phyloP scores from a whole-genome alignment of 495 filamentous ascomycete genomes.

The Penicillium antarcticum region DNA sequence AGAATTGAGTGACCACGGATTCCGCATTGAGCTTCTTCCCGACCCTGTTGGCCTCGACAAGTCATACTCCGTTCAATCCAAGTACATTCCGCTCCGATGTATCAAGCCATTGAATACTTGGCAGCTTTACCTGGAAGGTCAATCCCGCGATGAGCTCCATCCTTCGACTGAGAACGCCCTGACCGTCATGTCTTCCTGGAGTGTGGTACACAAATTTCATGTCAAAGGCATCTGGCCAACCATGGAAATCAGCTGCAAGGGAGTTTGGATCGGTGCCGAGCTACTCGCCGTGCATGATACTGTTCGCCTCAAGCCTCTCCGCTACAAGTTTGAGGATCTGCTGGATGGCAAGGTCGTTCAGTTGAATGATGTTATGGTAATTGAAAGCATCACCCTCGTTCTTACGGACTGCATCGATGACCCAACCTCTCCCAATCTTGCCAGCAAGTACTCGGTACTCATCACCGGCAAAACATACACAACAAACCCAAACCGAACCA shows the following conservation, averaged over 20 bases:
- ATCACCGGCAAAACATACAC: conserved; percentile 52
- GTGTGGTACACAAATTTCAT: conserved; percentile 46
- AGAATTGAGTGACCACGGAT: conserved; percentile 51
- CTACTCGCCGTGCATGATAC: conserved; percentile 50
- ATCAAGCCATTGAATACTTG: conserved; percentile 55
- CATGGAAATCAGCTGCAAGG: conserved; percentile 46
- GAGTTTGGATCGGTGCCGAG: conserved; percentile 57
- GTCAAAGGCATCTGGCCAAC: conserved; percentile 55
- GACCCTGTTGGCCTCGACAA: conserved; percentile 50
- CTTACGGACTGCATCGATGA: conserved; percentile 46
- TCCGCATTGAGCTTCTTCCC: conserved; percentile 55
- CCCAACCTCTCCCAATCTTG: conserved; percentile 34
- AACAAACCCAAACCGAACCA: conserved; percentile 24
- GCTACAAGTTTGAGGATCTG: conserved; percentile 1
- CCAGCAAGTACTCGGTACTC: conserved; percentile 36
- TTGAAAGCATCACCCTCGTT: conserved; percentile 46
- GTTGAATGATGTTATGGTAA: conserved; percentile 51
- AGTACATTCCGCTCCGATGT: conserved; percentile 51
- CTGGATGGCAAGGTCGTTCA: not conserved
- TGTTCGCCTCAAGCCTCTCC: conserved; percentile 45
- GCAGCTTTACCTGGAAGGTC: conserved; percentile 40
- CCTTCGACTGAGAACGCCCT: conserved; percentile 54
- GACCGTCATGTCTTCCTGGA: conserved; percentile 50
- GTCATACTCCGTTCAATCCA: conserved; percentile 46
- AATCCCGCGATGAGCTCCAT: conserved; percentile 41